Base-by-base conservation (phyloP, 2,329 filamentous ascomycete species). In the Simplicillium sp. region DNA sequence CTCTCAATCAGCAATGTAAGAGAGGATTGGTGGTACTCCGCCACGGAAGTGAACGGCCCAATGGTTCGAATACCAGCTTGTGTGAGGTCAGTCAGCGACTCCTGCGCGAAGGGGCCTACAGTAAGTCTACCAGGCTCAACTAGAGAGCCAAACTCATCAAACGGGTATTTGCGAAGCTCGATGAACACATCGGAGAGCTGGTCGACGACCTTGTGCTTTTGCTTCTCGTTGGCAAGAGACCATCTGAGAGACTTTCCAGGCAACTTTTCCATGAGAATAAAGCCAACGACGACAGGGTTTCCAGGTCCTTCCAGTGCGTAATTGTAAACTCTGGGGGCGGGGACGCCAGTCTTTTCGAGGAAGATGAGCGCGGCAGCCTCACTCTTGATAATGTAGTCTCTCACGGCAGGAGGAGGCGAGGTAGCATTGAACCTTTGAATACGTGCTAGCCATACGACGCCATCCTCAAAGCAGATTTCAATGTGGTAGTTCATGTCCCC, bases 401-500 rank as follows among this genome's bases (percentile, higher is more conserved):
- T 51, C 29, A 61, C 15, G 29, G 40, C 51, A 34, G 48, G 11
- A 1, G 57, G 62, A n/a, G 64, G 62, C 2, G 62, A 63, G 15
- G 57, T 62, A n/a, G 57, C 56, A 41, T 67, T 65, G 42, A 49
- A 55, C 44, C 60, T 58, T 38, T 60, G 62, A 37, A 69, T 58
- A 11, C 66, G 58, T 14, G 62, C 62, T 2, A 70, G 53, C 67
- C 65, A 70, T 36, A 45, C 53, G 18, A 64, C 45, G 33, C 61
- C 61, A 46, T 70, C 66, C 5, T 65, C 56, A 44, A 71, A 71
- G 7, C 37, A 42, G 38, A 70, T 48, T 31, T 64, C 57, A 33
- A 65, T 46, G 44, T 70, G 62, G 47, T 62, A 70, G 45, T 70
- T 68, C 59, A 62, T 65, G 3, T n/a, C 63, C 61, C 2, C 64